These are phyloP conservation scores for Platanus orientalis DNA, from an alignment of 164 flowering plant genomes.

Conservation along the genomic window DNA sequence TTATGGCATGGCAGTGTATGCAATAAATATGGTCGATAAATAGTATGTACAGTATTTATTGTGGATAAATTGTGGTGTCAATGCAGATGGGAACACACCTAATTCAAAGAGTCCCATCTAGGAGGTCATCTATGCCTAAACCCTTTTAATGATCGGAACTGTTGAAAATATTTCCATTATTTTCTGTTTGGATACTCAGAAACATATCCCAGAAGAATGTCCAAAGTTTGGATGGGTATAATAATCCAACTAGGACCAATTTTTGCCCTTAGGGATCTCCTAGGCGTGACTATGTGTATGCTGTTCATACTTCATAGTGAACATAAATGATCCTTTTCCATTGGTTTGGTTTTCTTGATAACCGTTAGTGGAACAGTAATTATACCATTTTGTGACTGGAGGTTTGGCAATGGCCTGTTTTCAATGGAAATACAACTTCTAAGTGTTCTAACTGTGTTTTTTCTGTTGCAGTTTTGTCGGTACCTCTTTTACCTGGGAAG, in stretches of 20 bases:
- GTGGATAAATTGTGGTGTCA: too few species aligned
- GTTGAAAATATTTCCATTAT: too few species aligned
- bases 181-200: background rate
- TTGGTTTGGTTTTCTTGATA: background rate
- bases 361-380: background rate
- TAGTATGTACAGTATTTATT: too few species aligned
- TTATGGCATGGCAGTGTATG: background rate
- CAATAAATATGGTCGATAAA: too few species aligned
- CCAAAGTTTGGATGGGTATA: background rate
- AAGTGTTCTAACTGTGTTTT: background rate
- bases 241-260: too few species aligned
- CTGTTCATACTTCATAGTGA: background rate
- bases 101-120: background rate
- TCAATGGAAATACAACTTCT: background rate
- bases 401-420: background rate
- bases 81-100: background rate
- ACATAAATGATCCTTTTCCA: background rate
- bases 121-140: background rate
- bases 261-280: too few species aligned
- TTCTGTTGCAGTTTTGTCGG: constrained; percentile 67
- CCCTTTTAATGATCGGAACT: background rate
- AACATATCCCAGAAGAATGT: background rate
- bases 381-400: background rate
- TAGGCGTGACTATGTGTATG: too few species aligned
- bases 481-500: constrained; percentile 78